Percentiles rank a stretch among this genome's conserved stretches.
Evolutionary conservation across 768 basidiomycete species (phyloP).

Genomic region (Mycena capillaripes): DNA sequence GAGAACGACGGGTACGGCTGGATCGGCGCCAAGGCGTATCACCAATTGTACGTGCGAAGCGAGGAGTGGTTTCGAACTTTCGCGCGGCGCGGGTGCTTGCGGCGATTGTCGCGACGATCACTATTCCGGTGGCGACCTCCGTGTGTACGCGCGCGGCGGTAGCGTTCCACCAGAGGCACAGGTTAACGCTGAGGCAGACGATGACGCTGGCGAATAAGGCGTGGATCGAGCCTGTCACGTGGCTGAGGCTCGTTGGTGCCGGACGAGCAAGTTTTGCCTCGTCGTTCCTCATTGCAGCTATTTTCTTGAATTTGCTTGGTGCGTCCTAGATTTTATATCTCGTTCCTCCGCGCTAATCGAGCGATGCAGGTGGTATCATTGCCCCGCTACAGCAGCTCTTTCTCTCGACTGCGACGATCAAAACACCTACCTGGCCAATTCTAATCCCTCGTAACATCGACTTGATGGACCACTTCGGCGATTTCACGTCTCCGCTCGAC

Average conservation of each 20-base stretch:
- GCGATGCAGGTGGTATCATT: constrained; percentile 19
- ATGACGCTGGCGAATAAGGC: constrained; percentile 19
- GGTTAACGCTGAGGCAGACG: constrained; percentile 20
- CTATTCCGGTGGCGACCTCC: constrained; percentile 20
- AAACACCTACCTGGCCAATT: constrained; percentile 24
- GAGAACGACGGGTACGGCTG: constrained; percentile 11
- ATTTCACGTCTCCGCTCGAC: neutral
- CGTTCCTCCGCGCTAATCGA: neutral
- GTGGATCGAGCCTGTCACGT: constrained; percentile 15
- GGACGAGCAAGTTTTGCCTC: constrained; percentile 14
- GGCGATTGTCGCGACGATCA: constrained; percentile 15
- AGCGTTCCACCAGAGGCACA: constrained; percentile 18
- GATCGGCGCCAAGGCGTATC: neutral
- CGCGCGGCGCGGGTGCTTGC: constrained; percentile 20
- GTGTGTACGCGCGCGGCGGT: constrained; percentile 25
- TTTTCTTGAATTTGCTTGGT: constrained; percentile 24
- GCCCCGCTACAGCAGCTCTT: constrained; percentile 28
- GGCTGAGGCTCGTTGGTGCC: constrained; percentile 4
- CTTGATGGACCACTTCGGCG: constrained; percentile 15
- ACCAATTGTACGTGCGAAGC: constrained; percentile 19
- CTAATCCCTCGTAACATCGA: constrained; percentile 3
- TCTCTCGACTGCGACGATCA: constrained; percentile 24
- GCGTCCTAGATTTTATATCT: neutral
- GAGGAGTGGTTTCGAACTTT: constrained; percentile 22
- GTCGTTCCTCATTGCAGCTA: constrained; percentile 25